Evolutionary conservation across 108 stramenopile species (phyloP).

Genomic region (Cyclostephanos invisitatus): DNA sequence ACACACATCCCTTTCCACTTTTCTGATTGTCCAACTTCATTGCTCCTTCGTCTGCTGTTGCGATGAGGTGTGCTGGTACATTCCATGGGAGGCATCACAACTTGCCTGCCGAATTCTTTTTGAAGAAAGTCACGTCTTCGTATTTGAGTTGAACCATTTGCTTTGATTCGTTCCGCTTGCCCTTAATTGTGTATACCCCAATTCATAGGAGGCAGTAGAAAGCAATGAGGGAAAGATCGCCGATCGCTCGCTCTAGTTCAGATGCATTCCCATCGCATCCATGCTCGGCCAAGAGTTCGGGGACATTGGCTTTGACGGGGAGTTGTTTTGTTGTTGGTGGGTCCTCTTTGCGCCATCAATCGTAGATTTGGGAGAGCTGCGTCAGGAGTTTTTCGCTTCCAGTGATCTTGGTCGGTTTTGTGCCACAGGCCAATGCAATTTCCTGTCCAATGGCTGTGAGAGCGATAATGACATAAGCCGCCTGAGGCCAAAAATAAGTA

Average conservation of each 20-base stretch:
- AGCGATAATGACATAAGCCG: conserved; percentile 5
- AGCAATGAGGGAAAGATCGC: conserved; percentile 6
- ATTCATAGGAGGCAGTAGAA: conserved; percentile 17
- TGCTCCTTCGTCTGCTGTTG: neutral
- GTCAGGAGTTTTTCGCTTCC: neutral
- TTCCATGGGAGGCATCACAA: neutral
- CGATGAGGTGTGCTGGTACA: neutral
- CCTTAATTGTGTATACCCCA: conserved; percentile 17
- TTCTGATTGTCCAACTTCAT: conserved; percentile 1
- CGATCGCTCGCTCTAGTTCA: neutral
- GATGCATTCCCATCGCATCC: neutral
- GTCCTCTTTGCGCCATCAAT: conserved; percentile 17
- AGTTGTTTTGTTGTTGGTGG: conserved; percentile 16
- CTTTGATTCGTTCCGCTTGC: neutral
- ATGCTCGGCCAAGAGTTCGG: neutral
- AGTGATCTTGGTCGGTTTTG: conserved; percentile 6
- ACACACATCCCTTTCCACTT: conserved; percentile 15
- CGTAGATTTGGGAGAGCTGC: neutral
- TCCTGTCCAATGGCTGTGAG: conserved; percentile 20
- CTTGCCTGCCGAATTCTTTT: neutral
- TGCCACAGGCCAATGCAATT: neutral
- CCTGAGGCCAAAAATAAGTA: no score
- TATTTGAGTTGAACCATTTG: conserved; percentile 9
- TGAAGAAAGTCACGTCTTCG: conserved; percentile 2
- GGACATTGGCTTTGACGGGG: conserved; percentile 9